These are phyloP conservation scores for Dryas integrifolia DNA, from an alignment of 331 rosid species.

Conservation along the genomic window DNA sequence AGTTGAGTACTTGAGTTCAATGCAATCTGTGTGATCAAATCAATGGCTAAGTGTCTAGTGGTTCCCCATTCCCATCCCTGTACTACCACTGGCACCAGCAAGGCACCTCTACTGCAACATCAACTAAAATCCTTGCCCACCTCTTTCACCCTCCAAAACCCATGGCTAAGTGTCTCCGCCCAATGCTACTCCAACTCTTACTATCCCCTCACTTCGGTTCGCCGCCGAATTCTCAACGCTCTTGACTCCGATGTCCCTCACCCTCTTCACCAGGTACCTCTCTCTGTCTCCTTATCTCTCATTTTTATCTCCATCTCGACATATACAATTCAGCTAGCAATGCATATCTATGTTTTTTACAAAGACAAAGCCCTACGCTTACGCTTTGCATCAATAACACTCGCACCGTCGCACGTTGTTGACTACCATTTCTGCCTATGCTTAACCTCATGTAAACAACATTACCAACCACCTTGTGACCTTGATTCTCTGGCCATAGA, in stretches of 20 bases:
- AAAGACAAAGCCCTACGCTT: no score
- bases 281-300: no score
- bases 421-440: no score
- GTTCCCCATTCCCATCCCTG: not conserved
- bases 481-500: no score
- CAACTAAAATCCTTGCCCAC: not conserved
- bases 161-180: no score
- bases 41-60: slow-evolving; percentile 14
- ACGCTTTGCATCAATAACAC: no score
- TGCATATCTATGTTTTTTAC: no score
- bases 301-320: no score
- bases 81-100: not conserved
- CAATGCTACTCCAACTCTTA: not conserved
- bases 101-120: not conserved
- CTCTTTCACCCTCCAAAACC: not conserved
- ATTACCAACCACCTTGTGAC: no score
- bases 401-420: no score
- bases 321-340: no score
- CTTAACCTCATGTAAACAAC: no score
- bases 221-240: slow-evolving; percentile 32
- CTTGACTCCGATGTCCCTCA: slow-evolving; percentile 51
- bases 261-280: slow-evolving; percentile 50
- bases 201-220: slow-evolving; percentile 21
- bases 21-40: not conserved
- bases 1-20: not conserved